Evolutionary conservation across 2,329 filamentous ascomycete genomes (phyloP), one percentile per base, ranked within the genome.

Genomic region (Alternaria arborescens): DNA sequence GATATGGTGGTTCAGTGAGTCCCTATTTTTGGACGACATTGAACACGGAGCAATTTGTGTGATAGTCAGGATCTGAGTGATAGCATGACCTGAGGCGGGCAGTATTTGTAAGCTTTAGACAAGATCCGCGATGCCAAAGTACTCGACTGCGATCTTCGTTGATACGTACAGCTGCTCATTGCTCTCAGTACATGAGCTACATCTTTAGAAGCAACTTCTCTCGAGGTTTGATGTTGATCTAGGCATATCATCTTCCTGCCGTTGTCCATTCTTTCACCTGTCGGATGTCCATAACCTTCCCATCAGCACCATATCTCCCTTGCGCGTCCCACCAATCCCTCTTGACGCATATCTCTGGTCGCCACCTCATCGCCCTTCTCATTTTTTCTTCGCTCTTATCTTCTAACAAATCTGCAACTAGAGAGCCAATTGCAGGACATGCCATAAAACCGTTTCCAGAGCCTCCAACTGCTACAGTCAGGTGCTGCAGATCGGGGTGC

Each of bases 401-500:
- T 26, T 67, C 55, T 8, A 87, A 52, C 5, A 78, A 78, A 70
- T 87, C 84, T 1, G 73, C 79, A 24, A 87, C 82, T 22, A 84
- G 80, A 5, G 78, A 74, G 1, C 85, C 85, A 42, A 87, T 81
- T 3, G 80, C 78, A 2, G 84, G 83, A 67, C 84, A 83, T 40
- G 84, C 81, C 79, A 83, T 85, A 63, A 84, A 86, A 3, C 82
- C 84, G 65, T 86, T 82, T 1, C 84, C 84, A 30, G 82, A 84
- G 0, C 79, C 85, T 6, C 85, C 85, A 4, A 83, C 80, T 4
- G 82, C 85, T 16, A 87, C 66, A 3, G 84, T 69, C 22, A 86
- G 67, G 26, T 77, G 80, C 36, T 71, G 62, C 52, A 80, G 73
- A 14, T 79, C 73, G 0, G 84, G 83, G 70, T 87, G 84, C 30